phyloP scores from a whole-genome alignment of 2,329 filamentous ascomycete genomes.

The Leptographium lundbergii region DNA sequence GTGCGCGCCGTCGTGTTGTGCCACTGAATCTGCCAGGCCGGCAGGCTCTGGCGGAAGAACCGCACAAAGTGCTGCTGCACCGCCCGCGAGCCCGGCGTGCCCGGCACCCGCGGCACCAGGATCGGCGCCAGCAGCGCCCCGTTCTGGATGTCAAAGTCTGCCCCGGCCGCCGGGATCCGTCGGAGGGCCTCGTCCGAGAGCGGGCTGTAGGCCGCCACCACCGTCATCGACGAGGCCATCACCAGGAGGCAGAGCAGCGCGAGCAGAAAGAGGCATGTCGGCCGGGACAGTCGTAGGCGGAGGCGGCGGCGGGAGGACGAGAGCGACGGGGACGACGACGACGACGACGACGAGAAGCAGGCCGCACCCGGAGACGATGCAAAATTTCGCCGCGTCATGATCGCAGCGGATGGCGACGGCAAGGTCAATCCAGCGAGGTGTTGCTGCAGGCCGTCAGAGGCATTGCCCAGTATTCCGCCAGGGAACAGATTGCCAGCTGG shows the following conservation, averaged over 20 bases:
- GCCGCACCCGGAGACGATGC: neutral
- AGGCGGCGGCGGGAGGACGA: neutral
- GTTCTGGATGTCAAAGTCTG: conserved; percentile 65
- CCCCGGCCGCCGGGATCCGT: conserved; percentile 56
- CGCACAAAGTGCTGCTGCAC: conserved; percentile 72
- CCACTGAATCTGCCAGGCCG: conserved; percentile 66
- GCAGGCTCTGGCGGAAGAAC: conserved; percentile 66
- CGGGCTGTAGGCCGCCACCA: conserved; percentile 27
- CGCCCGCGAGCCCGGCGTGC: conserved; percentile 59
- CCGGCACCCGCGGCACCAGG: conserved; percentile 76
- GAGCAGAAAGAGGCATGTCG: neutral
- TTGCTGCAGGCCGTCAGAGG: neutral
- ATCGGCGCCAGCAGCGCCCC: conserved; percentile 76
- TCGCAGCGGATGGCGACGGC: neutral
- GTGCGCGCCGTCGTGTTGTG: conserved; percentile 87
- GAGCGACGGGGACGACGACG: neutral
- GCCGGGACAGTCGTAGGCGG: neutral
- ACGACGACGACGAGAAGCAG: neutral
- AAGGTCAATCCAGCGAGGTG: neutral
- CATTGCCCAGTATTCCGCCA: neutral
- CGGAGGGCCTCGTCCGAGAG: conserved; percentile 66
- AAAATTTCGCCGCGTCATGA: neutral
- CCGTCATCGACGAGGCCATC: conserved; percentile 9
- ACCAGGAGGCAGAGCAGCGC: conserved; percentile 8
- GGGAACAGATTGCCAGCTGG: neutral